phyloP scores from a whole-genome alignment of 78 protist genomes.

The Abeoforma whisleri region DNA sequence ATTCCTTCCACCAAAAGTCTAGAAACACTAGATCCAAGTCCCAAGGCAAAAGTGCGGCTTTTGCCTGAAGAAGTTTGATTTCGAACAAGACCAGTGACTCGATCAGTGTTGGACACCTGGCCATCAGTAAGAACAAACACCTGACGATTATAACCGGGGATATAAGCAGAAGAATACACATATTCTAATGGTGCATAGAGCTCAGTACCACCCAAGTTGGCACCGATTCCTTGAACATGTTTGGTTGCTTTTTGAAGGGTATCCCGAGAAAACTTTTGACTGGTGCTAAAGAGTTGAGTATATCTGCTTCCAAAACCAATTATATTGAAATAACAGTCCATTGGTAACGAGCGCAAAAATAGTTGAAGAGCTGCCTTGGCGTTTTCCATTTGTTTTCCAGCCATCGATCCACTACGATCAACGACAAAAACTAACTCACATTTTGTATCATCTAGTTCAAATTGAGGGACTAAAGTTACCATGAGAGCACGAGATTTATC shows the following conservation, averaged over 20 bases:
- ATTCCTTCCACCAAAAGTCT: slow-evolving; percentile 57
- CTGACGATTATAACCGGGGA: slow-evolving; percentile 52
- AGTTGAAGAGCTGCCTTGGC: slow-evolving; percentile 34
- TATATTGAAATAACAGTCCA: slow-evolving; percentile 47
- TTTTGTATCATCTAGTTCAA: not conserved
- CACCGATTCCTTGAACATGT: slow-evolving; percentile 8
- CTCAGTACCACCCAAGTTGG: slow-evolving; percentile 58
- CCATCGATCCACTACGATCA: slow-evolving; percentile 50
- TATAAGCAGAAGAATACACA: not conserved
- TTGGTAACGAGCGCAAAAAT: slow-evolving; percentile 46
- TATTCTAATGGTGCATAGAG: slow-evolving; percentile 26
- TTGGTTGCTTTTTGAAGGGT: slow-evolving; percentile 19
- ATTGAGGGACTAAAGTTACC: slow-evolving; percentile 18
- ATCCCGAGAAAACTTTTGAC: slow-evolving; percentile 5
- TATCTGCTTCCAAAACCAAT: slow-evolving; percentile 44
- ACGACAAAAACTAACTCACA: slow-evolving; percentile 44
- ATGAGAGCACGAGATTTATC: not conserved
- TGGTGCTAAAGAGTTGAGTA: not conserved
- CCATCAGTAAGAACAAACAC: slow-evolving; percentile 74
- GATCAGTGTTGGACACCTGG: slow-evolving; percentile 47
- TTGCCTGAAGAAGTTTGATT: too few species aligned
- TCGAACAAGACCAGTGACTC: not conserved
- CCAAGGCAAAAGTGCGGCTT: slow-evolving; percentile 69
- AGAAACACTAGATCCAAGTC: slow-evolving; percentile 59
- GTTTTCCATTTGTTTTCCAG: slow-evolving; percentile 9